These are phyloP conservation scores for Parmelia sp. DNA, from an alignment of 495 filamentous ascomycete genomes.

Conservation along the genomic window DNA sequence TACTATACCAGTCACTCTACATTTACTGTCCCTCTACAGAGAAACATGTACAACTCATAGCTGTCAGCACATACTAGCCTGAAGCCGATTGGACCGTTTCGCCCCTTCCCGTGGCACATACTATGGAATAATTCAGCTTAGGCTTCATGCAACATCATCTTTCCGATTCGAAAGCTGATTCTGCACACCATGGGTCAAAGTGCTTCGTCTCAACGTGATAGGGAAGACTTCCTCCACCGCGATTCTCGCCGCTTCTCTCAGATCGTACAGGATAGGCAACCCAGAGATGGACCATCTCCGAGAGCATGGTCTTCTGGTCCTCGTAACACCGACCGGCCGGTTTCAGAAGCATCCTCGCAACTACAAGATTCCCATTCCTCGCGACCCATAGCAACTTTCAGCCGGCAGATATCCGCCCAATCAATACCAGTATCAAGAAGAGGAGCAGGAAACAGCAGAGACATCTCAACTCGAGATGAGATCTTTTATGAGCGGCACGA, in stretches of 20 bases:
- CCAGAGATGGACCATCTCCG: background rate
- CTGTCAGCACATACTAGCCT: background rate
- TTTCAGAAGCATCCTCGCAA: conserved; percentile 4
- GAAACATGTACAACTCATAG: background rate
- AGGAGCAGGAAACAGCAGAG: conserved; percentile 6
- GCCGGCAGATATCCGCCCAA: conserved; percentile 28
- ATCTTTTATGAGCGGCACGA: conserved; percentile 30
- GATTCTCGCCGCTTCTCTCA: conserved; percentile 25
- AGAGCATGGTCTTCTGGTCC: conserved; percentile 4
- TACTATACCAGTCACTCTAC: background rate
- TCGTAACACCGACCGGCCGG: background rate
- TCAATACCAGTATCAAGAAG: conserved; percentile 19
- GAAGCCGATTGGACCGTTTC: background rate
- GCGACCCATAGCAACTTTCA: conserved; percentile 27
- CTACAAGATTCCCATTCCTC: conserved; percentile 19
- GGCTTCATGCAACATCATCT: background rate
- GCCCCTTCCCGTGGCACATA: background rate
- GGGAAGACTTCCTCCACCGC: conserved; percentile 18
- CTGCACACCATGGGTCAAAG: conserved; percentile 26
- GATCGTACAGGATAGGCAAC: conserved; percentile 17
- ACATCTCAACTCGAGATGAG: conserved; percentile 24
- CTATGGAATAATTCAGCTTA: background rate
- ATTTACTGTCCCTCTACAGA: background rate
- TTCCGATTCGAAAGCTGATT: conserved; percentile 4
- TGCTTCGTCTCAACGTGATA: conserved; percentile 23